Evolutionary conservation across 169 alveolate genomes (phyloP).

Genomic region (Theileria annulata): DNA sequence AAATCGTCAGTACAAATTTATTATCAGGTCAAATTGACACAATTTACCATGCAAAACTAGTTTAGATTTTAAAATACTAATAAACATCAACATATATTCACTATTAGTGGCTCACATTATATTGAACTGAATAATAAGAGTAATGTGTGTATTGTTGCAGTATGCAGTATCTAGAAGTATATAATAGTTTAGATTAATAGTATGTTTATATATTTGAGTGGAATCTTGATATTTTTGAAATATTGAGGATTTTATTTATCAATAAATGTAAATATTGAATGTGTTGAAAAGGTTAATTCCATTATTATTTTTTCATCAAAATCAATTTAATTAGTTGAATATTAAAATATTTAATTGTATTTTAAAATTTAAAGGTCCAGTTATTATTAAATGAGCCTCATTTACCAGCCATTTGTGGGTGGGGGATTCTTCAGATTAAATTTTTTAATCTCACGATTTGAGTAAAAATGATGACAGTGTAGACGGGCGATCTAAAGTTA

Average conservation of each 20-base stretch:
- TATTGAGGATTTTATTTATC: background rate
- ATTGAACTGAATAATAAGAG: background rate
- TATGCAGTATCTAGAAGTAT: background rate
- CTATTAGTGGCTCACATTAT: no score
- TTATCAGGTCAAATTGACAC: background rate
- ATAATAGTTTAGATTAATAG: background rate
- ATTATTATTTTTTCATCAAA: background rate
- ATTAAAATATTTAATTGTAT: background rate
- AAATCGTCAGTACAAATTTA: constrained; percentile 8
- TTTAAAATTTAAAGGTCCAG: background rate
- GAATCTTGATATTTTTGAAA: background rate
- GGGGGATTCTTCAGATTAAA: constrained; percentile 1
- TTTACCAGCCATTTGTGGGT: background rate
- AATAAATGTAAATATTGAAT: background rate
- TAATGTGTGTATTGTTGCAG: background rate
- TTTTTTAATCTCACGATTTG: background rate
- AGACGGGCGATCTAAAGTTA: constrained; percentile 75
- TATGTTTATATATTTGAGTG: background rate
- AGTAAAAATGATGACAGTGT: constrained; percentile 59
- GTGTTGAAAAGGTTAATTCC: background rate
- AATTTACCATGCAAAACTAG: background rate
- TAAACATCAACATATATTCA: background rate
- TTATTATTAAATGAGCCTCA: background rate
- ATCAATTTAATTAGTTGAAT: background rate
- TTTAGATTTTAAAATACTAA: no score